Percentiles rank a stretch among this genome's conserved stretches.
These are phyloP conservation scores for Pythium graminicola DNA, from an alignment of 352 stramenopile genomes.

Conservation along the genomic window DNA sequence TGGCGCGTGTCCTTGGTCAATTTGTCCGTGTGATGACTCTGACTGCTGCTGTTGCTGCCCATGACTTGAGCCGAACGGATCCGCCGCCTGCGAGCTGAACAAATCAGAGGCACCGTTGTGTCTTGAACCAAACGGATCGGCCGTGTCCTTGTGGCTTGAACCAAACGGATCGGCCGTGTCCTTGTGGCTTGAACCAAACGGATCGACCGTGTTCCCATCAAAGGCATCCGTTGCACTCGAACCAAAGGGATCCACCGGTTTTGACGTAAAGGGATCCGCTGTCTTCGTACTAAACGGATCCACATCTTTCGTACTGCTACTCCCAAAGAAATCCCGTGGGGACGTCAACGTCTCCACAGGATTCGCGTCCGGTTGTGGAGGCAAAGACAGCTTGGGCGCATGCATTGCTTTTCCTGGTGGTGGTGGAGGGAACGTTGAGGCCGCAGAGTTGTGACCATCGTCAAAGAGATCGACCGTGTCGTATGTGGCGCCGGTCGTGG, in stretches of 20 bases:
- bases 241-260: not conserved
- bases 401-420: not conserved
- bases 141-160: too few species aligned
- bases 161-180: too few species aligned
- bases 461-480: constrained; percentile 29
- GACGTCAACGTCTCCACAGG: not conserved
- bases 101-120: too few species aligned
- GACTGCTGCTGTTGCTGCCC: not conserved
- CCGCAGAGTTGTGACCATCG: constrained; percentile 5
- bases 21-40: too few species aligned
- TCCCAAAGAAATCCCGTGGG: constrained; percentile 10
- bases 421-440: not conserved
- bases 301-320: not conserved
- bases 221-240: constrained; percentile 9
- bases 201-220: too few species aligned
- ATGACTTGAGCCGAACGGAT: constrained; percentile 1
- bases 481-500: constrained; percentile 17
- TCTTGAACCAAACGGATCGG: too few species aligned
- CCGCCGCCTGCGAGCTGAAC: too few species aligned
- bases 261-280: not conserved
- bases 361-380: too few species aligned
- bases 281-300: not conserved
- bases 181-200: too few species aligned
- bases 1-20: too few species aligned
- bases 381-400: too few species aligned